Evolutionary conservation across 179 eudicot species (phyloP).

Genomic region (Camellia oleifera): DNA sequence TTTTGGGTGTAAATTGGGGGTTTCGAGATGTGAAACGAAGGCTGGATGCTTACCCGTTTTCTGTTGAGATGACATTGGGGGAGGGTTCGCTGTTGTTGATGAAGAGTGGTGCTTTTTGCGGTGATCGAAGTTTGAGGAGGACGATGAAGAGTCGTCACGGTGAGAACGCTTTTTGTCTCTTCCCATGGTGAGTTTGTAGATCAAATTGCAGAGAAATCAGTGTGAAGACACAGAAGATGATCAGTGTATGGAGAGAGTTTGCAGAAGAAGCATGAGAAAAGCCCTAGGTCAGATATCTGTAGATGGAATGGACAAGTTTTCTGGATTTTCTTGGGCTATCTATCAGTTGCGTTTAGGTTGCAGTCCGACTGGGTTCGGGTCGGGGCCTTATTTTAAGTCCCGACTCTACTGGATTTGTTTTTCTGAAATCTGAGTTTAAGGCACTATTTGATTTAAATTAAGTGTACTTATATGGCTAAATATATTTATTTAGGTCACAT

Average conservation of each 20-base stretch:
- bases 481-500: too few relatives aligned
- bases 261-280: not conserved
- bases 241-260: too few relatives aligned
- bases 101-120: slow-evolving; percentile 14
- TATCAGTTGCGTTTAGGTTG: too few relatives aligned
- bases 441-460: too few relatives aligned
- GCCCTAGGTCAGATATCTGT: not conserved
- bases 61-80: not conserved
- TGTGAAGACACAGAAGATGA: not conserved
- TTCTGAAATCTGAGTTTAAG: too few relatives aligned
- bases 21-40: slow-evolving; percentile 49
- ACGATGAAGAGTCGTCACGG: slow-evolving; percentile 27
- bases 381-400: too few relatives aligned
- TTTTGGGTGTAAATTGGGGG: slow-evolving; percentile 52
- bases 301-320: too few relatives aligned
- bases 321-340: too few relatives aligned
- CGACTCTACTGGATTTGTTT: too few relatives aligned
- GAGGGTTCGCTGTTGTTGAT: not conserved
- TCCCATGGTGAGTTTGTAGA: slow-evolving; percentile 6
- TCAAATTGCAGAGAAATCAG: not conserved
- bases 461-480: too few relatives aligned
- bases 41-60: slow-evolving; percentile 47
- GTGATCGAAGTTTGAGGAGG: slow-evolving; percentile 21
- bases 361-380: too few relatives aligned
- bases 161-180: slow-evolving; percentile 17